These are phyloP conservation scores for Triangularia setosa DNA, from an alignment of 2,329 filamentous ascomycete species.

Conservation along the genomic window DNA sequence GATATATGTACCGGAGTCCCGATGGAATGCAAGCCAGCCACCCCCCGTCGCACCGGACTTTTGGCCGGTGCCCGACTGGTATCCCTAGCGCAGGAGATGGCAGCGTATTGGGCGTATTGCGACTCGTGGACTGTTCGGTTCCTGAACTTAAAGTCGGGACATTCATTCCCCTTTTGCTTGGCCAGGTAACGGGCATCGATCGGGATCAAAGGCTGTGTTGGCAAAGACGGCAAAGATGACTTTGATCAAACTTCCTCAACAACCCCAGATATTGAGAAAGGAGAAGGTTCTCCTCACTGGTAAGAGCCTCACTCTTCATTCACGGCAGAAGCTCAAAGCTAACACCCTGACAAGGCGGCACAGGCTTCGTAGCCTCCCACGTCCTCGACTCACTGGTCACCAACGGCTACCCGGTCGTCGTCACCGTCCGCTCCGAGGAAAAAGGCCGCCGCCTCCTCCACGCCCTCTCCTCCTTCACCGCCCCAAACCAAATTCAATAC, in stretches of 20 bases:
- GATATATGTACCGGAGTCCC: not conserved
- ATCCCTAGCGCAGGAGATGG: not conserved
- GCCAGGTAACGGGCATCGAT: too few relatives aligned
- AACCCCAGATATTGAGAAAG: not conserved
- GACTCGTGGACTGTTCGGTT: not conserved
- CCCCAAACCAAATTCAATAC: conserved; percentile 41
- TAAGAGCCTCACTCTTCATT: not conserved
- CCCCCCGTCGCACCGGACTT: not conserved
- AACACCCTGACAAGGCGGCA: conserved; percentile 37
- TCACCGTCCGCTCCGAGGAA: conserved; percentile 44
- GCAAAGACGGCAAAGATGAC: not conserved
- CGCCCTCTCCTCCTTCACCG: conserved; percentile 34
- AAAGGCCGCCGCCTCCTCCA: conserved; percentile 44
- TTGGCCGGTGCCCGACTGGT: not conserved
- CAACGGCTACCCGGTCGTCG: conserved; percentile 40
- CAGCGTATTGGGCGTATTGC: not conserved
- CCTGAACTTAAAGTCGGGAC: not conserved
- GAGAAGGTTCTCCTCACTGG: conserved; percentile 29
- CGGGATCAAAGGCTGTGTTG: too few relatives aligned
- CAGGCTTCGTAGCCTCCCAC: conserved; percentile 53
- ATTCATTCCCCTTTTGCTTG: not conserved
- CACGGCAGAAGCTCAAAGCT: too few relatives aligned
- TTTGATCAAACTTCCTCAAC: not conserved
- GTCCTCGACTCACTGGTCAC: conserved; percentile 45
- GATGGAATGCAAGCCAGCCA: not conserved